These are phyloP conservation scores for Cadophora gregata DNA, from an alignment of 2,329 filamentous ascomycete species.

Conservation along the genomic window DNA sequence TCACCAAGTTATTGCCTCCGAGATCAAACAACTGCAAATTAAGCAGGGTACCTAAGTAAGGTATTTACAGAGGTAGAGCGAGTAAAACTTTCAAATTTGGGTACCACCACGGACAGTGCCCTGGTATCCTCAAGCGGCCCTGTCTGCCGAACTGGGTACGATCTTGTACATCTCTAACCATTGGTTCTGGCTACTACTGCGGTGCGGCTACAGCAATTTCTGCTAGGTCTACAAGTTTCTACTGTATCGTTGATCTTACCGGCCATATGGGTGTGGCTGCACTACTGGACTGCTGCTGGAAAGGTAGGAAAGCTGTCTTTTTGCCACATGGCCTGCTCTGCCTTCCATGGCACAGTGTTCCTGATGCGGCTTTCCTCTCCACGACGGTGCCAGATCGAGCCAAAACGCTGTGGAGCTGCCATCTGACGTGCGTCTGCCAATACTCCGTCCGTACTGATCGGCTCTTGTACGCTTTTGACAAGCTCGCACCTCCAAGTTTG, in stretches of 20 bases:
- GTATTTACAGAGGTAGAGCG: too few species aligned
- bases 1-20: background rate
- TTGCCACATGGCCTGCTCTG: background rate
- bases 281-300: background rate
- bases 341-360: background rate
- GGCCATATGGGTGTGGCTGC: conserved; percentile 4
- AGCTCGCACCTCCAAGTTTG: background rate
- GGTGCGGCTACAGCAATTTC: background rate
- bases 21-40: background rate
- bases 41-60: background rate
- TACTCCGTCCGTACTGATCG: background rate
- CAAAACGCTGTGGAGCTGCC: conserved; percentile 1
- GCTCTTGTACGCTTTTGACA: background rate
- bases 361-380: background rate
- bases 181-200: background rate
- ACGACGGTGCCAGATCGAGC: background rate
- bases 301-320: background rate
- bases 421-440: conserved; percentile 11
- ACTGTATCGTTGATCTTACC: background rate
- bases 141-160: background rate
- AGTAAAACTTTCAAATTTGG: too few species aligned
- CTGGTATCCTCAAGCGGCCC: background rate
- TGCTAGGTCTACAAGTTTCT: background rate
- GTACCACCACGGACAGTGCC: background rate
- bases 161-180: background rate